These are phyloP conservation scores for Fusarium begoniae DNA, from an alignment of 2,329 filamentous ascomycete species.

Conservation along the genomic window DNA sequence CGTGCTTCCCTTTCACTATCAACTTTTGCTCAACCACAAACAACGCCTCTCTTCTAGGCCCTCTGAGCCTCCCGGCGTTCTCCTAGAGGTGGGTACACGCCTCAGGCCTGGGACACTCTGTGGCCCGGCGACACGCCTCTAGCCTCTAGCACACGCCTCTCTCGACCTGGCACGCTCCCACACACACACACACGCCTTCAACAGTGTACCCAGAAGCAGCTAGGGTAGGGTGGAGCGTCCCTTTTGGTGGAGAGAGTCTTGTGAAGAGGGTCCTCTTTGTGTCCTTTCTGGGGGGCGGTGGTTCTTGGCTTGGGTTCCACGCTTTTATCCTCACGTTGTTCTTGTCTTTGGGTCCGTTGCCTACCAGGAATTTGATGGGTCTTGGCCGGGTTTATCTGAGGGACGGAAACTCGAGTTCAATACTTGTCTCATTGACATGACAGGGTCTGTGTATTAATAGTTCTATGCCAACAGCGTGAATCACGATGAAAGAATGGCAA, in stretches of 20 bases:
- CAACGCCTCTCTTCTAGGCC: slow-evolving; percentile 41
- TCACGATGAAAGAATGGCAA: slow-evolving; percentile 24
- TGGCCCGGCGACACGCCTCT: slow-evolving; percentile 22
- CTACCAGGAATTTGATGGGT: slow-evolving; percentile 30
- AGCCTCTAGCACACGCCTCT: slow-evolving; percentile 21
- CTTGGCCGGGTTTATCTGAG: slow-evolving; percentile 21
- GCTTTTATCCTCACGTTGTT: slow-evolving; percentile 21
- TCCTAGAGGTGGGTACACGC: slow-evolving; percentile 36
- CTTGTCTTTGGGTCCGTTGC: slow-evolving; percentile 34
- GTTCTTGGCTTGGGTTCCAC: slow-evolving; percentile 15
- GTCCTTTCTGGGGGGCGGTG: slow-evolving; percentile 32
- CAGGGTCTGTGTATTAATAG: not conserved
- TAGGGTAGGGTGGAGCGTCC: slow-evolving; percentile 29
- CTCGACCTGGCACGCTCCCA: slow-evolving; percentile 26
- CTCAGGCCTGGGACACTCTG: slow-evolving; percentile 7
- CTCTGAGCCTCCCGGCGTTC: slow-evolving; percentile 43
- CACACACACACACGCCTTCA: slow-evolving; percentile 25
- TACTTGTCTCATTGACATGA: slow-evolving; percentile 28
- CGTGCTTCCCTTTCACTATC: slow-evolving; percentile 9
- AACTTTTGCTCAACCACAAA: slow-evolving; percentile 25
- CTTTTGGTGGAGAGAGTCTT: slow-evolving; percentile 30
- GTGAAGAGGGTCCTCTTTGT: slow-evolving; percentile 28
- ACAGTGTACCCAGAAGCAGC: slow-evolving; percentile 25
- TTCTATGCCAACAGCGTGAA: slow-evolving; percentile 26
- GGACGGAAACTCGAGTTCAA: slow-evolving; percentile 25